Evolutionary conservation across 345 rosid species (phyloP).

Genomic region (Cochlearia excelsa): DNA sequence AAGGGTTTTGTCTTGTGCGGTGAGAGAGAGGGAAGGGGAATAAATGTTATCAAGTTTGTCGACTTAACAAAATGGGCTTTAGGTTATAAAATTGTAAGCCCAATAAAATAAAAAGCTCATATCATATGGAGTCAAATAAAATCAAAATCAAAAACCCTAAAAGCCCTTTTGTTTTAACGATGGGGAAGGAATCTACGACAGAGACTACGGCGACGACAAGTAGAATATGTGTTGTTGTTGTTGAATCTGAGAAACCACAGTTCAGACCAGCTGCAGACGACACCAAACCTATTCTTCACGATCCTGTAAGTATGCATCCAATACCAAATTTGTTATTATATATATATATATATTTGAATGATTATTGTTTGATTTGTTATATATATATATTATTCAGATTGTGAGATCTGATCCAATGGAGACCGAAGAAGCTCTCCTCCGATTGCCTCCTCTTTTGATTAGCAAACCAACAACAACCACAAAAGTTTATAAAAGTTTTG

Average conservation of each 20-base stretch:
- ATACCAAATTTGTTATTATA: too few species aligned
- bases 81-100: not conserved
- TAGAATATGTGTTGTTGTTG: not conserved
- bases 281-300: constrained; percentile 72
- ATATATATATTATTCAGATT: constrained; percentile 28
- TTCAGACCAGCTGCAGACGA: constrained; percentile 68
- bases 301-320: constrained; percentile 44
- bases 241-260: constrained; percentile 44
- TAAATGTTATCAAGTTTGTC: not conserved
- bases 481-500: too few species aligned
- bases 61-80: constrained; percentile 22
- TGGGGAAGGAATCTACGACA: constrained; percentile 35
- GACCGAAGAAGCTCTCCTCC: constrained; percentile 71
- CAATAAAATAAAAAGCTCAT: not conserved
- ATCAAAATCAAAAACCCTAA: not conserved
- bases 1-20: too few species aligned
- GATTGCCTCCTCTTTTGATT: constrained; percentile 49
- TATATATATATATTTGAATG: not conserved
- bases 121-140: not conserved
- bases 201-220: constrained; percentile 17
- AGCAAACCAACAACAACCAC: not conserved
- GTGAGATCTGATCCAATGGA: constrained; percentile 71
- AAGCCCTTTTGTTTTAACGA: not conserved
- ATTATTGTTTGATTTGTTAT: not conserved
- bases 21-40: too few species aligned